A percentile compares a stretch with the other conserved stretches of the same genome.
These are phyloP conservation scores for Drechmeria coniospora DNA, from an alignment of 2,329 filamentous ascomycete species.

Conservation along the genomic window DNA sequence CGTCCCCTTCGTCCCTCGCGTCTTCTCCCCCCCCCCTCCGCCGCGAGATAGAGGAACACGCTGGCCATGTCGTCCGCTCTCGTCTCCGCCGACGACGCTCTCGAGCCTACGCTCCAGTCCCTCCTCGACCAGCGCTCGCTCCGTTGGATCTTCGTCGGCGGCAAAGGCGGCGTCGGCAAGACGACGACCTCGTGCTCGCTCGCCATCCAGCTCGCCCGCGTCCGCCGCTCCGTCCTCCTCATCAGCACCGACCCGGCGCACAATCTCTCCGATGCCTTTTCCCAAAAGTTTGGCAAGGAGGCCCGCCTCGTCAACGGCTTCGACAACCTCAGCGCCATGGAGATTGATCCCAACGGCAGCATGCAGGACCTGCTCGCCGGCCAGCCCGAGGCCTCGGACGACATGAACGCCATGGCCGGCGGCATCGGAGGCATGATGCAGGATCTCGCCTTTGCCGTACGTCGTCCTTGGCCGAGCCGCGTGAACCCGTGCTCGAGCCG, in stretches of 20 bases:
- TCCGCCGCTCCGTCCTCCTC: slow-evolving; percentile 86
- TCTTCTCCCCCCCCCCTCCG: no score
- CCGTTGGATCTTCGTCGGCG: slow-evolving; percentile 97
- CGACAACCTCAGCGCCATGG: slow-evolving; percentile 90
- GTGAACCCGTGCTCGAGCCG: no score
- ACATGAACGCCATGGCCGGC: slow-evolving; percentile 51
- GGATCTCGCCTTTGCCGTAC: slow-evolving; percentile 84
- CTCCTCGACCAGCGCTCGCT: slow-evolving; percentile 91
- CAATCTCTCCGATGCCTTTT: slow-evolving; percentile 95
- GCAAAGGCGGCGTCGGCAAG: slow-evolving; percentile 96
- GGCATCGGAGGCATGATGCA: slow-evolving; percentile 94
- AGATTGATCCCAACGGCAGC: slow-evolving; percentile 95
- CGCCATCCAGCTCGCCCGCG: slow-evolving; percentile 90
- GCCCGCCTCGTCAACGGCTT: slow-evolving; percentile 85
- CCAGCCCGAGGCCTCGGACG: slow-evolving; percentile 55
- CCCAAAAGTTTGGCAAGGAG: slow-evolving; percentile 98
- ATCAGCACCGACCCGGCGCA: slow-evolving; percentile 98
- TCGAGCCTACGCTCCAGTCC: slow-evolving; percentile 86
- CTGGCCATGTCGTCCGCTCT: slow-evolving; percentile 28
- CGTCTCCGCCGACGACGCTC: slow-evolving; percentile 45
- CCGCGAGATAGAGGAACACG: no score
- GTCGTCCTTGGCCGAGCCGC: no score
- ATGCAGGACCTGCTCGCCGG: slow-evolving; percentile 87
- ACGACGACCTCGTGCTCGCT: slow-evolving; percentile 98
- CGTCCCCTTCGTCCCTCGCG: no score